These are phyloP conservation scores for Carnegiea gigantea DNA, from an alignment of 179 eudicot species.

Conservation along the genomic window DNA sequence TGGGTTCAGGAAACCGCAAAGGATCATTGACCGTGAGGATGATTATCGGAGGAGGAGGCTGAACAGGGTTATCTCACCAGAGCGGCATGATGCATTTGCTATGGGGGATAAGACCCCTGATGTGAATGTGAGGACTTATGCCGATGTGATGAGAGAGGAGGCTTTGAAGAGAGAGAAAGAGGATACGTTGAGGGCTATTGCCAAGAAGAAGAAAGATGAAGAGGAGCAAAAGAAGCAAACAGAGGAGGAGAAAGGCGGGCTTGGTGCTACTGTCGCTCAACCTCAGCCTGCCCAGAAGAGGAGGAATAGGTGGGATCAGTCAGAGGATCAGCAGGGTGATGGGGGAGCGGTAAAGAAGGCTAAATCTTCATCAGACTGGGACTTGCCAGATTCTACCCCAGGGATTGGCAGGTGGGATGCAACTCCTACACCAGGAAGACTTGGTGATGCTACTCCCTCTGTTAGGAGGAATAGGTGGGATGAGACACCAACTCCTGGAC, in stretches of 20 bases:
- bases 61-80: too few relatives aligned
- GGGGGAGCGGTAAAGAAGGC: slow-evolving; percentile 55
- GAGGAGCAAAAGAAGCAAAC: too few relatives aligned
- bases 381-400: slow-evolving; percentile 83
- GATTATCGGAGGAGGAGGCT: too few relatives aligned
- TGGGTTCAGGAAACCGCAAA: too few relatives aligned
- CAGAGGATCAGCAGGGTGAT: slow-evolving; percentile 48
- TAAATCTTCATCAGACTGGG: slow-evolving; percentile 79
- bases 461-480: slow-evolving; percentile 85
- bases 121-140: too few relatives aligned
- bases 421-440: slow-evolving; percentile 86
- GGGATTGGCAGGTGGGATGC: slow-evolving; percentile 96
- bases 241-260: slow-evolving; percentile 27
- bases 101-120: too few relatives aligned
- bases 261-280: slow-evolving; percentile 21
- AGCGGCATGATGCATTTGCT: too few relatives aligned
- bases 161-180: too few relatives aligned
- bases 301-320: slow-evolving; percentile 94
- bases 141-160: too few relatives aligned
- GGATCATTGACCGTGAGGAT: too few relatives aligned
- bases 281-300: slow-evolving; percentile 63
- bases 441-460: slow-evolving; percentile 86
- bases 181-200: too few relatives aligned
- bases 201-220: too few relatives aligned
- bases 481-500: slow-evolving; percentile 86